These are phyloP conservation scores for Adansonia digitata DNA, from an alignment of 345 rosid species.

Conservation along the genomic window DNA sequence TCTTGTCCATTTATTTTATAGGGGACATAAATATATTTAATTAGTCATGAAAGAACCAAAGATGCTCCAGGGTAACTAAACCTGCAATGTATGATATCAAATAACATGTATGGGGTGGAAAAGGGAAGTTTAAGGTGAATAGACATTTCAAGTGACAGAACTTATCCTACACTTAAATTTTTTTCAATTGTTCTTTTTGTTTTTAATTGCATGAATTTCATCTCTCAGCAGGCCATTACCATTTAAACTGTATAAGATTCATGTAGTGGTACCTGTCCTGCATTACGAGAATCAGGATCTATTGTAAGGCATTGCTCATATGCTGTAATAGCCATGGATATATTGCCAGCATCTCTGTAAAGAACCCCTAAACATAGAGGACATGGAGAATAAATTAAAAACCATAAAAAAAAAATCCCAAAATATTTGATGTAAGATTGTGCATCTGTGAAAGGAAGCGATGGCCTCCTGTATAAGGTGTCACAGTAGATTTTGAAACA, in stretches of 20 bases:
- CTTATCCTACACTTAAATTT: background rate
- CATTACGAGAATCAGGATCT: slow-evolving; percentile 99
- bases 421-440: background rate
- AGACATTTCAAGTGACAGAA: slow-evolving; percentile 3
- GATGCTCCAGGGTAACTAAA: background rate
- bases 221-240: background rate
- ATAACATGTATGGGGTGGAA: background rate
- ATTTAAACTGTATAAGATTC: background rate
- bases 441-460: background rate
- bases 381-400: background rate
- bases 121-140: background rate
- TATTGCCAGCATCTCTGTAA: slow-evolving; percentile 96
- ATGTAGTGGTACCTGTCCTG: slow-evolving; percentile 74
- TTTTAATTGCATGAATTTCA: background rate
- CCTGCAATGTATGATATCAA: background rate
- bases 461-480: background rate
- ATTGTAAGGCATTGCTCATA: slow-evolving; percentile 98
- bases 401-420: background rate
- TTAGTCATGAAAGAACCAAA: background rate
- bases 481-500: background rate
- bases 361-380: slow-evolving; percentile 38
- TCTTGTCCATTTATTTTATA: background rate
- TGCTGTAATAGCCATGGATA: slow-evolving; percentile 75
- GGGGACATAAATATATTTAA: background rate
- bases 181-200: background rate